Evolutionary conservation across 352 stramenopile species (phyloP).

Genomic region (Pythium aquatile): DNA sequence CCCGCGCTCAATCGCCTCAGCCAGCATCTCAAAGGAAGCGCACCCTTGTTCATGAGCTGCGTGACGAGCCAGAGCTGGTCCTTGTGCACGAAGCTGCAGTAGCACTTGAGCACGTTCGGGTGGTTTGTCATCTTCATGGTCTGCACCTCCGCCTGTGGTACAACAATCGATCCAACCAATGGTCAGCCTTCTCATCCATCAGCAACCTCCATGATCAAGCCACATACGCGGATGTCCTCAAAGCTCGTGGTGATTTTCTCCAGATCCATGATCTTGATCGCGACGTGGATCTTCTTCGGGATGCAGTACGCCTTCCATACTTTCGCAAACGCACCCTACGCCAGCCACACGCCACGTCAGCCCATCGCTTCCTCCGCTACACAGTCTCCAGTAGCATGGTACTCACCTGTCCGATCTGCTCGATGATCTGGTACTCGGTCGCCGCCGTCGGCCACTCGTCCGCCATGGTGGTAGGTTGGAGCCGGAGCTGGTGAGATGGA

Average conservation of each 20-base stretch:
- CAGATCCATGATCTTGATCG: conserved; percentile 99
- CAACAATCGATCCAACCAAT: conserved; percentile 22
- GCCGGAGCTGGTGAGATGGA: background rate
- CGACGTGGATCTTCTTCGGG: conserved; percentile 87
- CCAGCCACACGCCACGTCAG: background rate
- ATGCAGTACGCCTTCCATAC: conserved; percentile 95
- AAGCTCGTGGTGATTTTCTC: conserved; percentile 98
- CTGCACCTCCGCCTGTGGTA: conserved; percentile 90
- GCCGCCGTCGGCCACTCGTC: conserved; percentile 86
- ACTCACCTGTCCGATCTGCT: conserved; percentile 84
- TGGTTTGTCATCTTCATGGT: conserved; percentile 99
- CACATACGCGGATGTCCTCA: conserved; percentile 83
- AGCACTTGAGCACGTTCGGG: conserved; percentile 97
- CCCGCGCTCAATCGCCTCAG: background rate
- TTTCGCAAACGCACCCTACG: conserved; percentile 96
- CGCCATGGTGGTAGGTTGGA: conserved; percentile 38
- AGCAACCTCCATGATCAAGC: background rate
- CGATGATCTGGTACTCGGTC: conserved; percentile 87
- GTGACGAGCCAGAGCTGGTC: conserved; percentile 98
- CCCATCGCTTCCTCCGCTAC: too few relatives aligned
- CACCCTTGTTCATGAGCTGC: conserved; percentile 98
- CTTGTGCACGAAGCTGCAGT: conserved; percentile 97
- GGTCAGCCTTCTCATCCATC: background rate
- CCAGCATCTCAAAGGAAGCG: conserved; percentile 8
- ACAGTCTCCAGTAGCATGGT: too few relatives aligned